A percentile compares a stretch with the other conserved stretches of the same genome.
Conservation (phyloP, 768 basidiomycete genomes). For the Phlebiopsis flavidoalba region DNA sequence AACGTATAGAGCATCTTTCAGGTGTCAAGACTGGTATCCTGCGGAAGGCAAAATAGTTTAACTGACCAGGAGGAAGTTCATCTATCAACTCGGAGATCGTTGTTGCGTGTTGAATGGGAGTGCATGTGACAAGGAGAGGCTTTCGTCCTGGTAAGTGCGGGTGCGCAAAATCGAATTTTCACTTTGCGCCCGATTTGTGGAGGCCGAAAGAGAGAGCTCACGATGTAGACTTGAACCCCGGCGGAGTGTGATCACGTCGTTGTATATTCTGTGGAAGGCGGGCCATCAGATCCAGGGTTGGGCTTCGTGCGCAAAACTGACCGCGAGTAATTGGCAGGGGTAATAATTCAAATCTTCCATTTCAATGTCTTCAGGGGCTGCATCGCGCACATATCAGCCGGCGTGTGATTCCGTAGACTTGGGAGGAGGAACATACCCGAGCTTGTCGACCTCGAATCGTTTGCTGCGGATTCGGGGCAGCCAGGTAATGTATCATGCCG, state of each 20-base stretch:
- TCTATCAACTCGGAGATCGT: too few relatives aligned
- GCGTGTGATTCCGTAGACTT: background rate
- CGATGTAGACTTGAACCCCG: slow-evolving; percentile 97
- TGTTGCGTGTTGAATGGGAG: too few relatives aligned
- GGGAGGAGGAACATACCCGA: slow-evolving; percentile 46
- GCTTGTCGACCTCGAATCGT: slow-evolving; percentile 88
- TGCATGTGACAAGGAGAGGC: slow-evolving; percentile 90
- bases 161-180: slow-evolving; percentile 1
- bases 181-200: background rate
- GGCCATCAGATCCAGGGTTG: slow-evolving; percentile 6
- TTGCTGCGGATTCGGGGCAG: slow-evolving; percentile 46
- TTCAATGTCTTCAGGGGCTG: slow-evolving; percentile 84
- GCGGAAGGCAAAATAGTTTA: background rate
- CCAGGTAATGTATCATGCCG: slow-evolving; percentile 5
- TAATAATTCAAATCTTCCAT: slow-evolving; percentile 98
- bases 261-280: slow-evolving; percentile 66
- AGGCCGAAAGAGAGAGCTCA: slow-evolving; percentile 34
- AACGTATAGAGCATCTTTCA: slow-evolving; percentile 50
- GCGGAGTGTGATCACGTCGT: slow-evolving; percentile 93
- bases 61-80: slow-evolving; percentile 86
- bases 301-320: slow-evolving; percentile 27
- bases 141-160: slow-evolving; percentile 72
- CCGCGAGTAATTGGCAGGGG: slow-evolving; percentile 95
- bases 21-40: background rate
- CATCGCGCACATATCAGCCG: background rate